A percentile compares a stretch with the other conserved stretches of the same genome.
Evolutionary conservation across 495 filamentous ascomycete genomes (phyloP).

Genomic region (Xylaria grammica): DNA sequence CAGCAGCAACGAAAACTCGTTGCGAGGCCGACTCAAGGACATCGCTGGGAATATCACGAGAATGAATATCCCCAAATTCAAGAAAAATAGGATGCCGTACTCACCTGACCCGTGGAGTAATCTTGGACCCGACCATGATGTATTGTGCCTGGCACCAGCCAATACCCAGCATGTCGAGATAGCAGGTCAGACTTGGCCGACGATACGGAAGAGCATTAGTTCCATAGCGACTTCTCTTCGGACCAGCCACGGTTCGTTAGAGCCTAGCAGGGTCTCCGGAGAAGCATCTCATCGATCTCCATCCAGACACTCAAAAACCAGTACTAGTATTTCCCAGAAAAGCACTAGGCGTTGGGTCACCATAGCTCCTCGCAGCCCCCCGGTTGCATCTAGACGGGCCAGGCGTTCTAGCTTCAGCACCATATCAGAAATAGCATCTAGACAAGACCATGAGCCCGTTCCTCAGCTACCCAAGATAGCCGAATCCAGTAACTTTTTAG

Average conservation of each 20-base stretch:
- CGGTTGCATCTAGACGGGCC: neutral
- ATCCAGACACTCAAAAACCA: constrained; percentile 3
- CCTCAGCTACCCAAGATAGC: constrained; percentile 30
- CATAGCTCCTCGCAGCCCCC: constrained; percentile 4
- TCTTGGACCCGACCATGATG: neutral
- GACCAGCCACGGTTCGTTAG: constrained; percentile 18
- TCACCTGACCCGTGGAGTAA: constrained; percentile 8
- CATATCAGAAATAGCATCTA: constrained; percentile 14
- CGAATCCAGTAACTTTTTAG: constrained; percentile 15
- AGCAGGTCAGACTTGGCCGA: constrained; percentile 13
- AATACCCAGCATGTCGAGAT: constrained; percentile 12
- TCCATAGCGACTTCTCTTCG: constrained; percentile 33
- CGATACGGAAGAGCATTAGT: constrained; percentile 31
- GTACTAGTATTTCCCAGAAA: constrained; percentile 20
- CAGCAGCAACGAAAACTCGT: constrained; percentile 2
- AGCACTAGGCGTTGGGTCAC: constrained; percentile 12
- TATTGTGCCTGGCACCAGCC: neutral
- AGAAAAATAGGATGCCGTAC: neutral
- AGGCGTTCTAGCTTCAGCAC: constrained; percentile 22
- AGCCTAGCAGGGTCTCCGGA: neutral
- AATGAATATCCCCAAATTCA: neutral
- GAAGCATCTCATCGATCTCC: neutral
- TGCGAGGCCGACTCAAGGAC: constrained; percentile 15
- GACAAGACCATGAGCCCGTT: neutral
- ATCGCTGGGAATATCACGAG: constrained; percentile 14